phyloP scores from a whole-genome alignment of 2,329 filamentous ascomycete species.

The Penicillium aurantiogriseum region DNA sequence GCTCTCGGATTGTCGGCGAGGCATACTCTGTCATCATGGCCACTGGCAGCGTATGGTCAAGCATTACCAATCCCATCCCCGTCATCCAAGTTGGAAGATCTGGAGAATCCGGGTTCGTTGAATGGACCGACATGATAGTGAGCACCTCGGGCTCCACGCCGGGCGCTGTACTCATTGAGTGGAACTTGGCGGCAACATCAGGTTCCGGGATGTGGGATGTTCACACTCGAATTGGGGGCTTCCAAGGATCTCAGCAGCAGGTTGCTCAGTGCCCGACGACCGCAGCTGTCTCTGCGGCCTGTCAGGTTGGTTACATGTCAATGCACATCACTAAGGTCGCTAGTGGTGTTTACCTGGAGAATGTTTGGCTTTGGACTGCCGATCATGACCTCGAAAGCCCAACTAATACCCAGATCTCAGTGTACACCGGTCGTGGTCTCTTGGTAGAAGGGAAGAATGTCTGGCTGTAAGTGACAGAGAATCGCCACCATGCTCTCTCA shows the following conservation, averaged over 20 bases:
- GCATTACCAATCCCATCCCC: slow-evolving; percentile 59
- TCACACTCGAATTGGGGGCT: slow-evolving; percentile 53
- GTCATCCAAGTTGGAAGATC: slow-evolving; percentile 66
- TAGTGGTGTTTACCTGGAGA: slow-evolving; percentile 48
- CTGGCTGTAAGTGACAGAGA: slow-evolving; percentile 35
- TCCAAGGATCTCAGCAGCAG: slow-evolving; percentile 49
- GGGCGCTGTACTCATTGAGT: slow-evolving; percentile 70
- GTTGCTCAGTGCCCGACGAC: slow-evolving; percentile 45
- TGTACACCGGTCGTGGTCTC: slow-evolving; percentile 55
- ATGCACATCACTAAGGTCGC: slow-evolving; percentile 39
- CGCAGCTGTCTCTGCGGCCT: slow-evolving; percentile 36
- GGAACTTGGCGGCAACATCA: slow-evolving; percentile 60
- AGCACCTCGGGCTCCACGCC: slow-evolving; percentile 65
- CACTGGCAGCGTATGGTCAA: slow-evolving; percentile 56
- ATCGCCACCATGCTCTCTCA: not conserved
- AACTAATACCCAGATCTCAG: slow-evolving; percentile 49
- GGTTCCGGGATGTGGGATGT: slow-evolving; percentile 58
- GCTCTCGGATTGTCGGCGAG: slow-evolving; percentile 56
- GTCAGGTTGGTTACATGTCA: slow-evolving; percentile 38
- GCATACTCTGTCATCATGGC: slow-evolving; percentile 57
- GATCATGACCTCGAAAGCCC: slow-evolving; percentile 57
- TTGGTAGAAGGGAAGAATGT: slow-evolving; percentile 47
- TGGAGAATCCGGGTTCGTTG: slow-evolving; percentile 64
- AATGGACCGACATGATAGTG: slow-evolving; percentile 71
- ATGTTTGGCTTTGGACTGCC: slow-evolving; percentile 54